Evolutionary conservation across 805 yeast genomes (phyloP).

Genomic region (Hanseniaspora jakobsenii): DNA sequence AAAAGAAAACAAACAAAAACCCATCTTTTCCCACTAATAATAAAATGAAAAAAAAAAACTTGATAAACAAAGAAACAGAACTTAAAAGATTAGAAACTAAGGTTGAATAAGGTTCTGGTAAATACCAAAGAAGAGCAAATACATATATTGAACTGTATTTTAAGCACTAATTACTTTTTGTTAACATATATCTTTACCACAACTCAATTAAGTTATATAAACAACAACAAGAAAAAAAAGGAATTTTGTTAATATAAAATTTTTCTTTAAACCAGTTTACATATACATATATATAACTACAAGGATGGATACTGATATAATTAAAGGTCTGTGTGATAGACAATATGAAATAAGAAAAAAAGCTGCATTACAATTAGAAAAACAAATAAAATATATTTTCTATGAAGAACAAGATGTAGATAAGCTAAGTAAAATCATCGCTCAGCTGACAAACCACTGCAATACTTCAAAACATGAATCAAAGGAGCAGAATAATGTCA

Average conservation of each 20-base stretch:
- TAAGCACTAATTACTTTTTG: no score
- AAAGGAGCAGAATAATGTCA: background rate
- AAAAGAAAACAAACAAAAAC: no score
- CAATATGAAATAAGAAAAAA: slow-evolving; percentile 66
- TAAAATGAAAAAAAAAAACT: no score
- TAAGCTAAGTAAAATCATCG: slow-evolving; percentile 35
- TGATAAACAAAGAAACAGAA: no score
- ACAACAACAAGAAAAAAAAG: no score
- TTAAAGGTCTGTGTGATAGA: slow-evolving; percentile 58
- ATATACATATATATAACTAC: background rate
- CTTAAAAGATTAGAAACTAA: no score
- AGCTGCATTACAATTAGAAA: slow-evolving; percentile 69
- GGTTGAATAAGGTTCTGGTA: no score
- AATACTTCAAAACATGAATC: background rate
- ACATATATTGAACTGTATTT: no score
- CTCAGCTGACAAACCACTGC: slow-evolving; percentile 1
- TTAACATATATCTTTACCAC: no score
- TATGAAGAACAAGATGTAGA: slow-evolving; percentile 48
- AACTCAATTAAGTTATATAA: no score
- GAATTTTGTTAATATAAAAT: background rate
- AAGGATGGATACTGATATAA: slow-evolving; percentile 45
- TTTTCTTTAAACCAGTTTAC: background rate
- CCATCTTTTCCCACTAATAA: no score
- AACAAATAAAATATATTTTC: slow-evolving; percentile 53
- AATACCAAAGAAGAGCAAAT: no score